Evolutionary conservation across 2,329 filamentous ascomycete species (phyloP).

Genomic region (Xylariaceae sp.): DNA sequence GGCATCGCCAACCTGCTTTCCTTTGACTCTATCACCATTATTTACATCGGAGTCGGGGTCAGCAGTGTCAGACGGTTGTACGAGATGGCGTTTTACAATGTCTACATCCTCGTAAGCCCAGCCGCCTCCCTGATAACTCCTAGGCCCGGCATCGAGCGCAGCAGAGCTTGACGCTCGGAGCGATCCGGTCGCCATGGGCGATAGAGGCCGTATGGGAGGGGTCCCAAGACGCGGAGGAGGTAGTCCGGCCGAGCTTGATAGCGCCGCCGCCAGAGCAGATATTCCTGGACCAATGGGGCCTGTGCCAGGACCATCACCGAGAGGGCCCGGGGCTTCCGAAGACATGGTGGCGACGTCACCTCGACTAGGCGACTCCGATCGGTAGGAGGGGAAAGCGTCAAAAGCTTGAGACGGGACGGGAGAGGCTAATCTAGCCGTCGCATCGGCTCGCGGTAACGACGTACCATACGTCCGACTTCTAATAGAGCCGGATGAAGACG

Average conservation of each 20-base stretch:
- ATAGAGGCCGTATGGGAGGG: slow-evolving; percentile 53
- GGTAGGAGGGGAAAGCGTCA: slow-evolving; percentile 42
- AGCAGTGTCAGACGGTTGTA: slow-evolving; percentile 56
- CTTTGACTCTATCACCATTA: slow-evolving; percentile 43
- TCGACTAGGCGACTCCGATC: slow-evolving; percentile 46
- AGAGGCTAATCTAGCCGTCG: slow-evolving; percentile 57
- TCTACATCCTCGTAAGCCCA: slow-evolving; percentile 81
- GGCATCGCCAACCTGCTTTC: slow-evolving; percentile 44
- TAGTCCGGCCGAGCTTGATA: slow-evolving; percentile 67
- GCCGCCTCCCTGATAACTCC: slow-evolving; percentile 41
- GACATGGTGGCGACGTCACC: slow-evolving; percentile 32
- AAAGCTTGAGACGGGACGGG: slow-evolving; percentile 46
- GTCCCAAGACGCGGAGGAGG: slow-evolving; percentile 67
- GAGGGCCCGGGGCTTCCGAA: slow-evolving; percentile 50
- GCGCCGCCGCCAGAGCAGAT: slow-evolving; percentile 82
- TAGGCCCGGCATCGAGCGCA: slow-evolving; percentile 70
- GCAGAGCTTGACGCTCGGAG: slow-evolving; percentile 67
- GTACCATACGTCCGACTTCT: slow-evolving; percentile 44
- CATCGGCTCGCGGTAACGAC: slow-evolving; percentile 53
- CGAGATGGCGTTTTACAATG: slow-evolving; percentile 82
- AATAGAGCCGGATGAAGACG: slow-evolving; percentile 45
- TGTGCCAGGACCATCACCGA: slow-evolving; percentile 60
- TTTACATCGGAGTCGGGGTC: slow-evolving; percentile 37
- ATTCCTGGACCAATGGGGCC: slow-evolving; percentile 66
- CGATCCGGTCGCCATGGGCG: slow-evolving; percentile 49